Base-by-base conservation (phyloP, 108 stramenopile genomes). In the Craspedostauros australis region DNA sequence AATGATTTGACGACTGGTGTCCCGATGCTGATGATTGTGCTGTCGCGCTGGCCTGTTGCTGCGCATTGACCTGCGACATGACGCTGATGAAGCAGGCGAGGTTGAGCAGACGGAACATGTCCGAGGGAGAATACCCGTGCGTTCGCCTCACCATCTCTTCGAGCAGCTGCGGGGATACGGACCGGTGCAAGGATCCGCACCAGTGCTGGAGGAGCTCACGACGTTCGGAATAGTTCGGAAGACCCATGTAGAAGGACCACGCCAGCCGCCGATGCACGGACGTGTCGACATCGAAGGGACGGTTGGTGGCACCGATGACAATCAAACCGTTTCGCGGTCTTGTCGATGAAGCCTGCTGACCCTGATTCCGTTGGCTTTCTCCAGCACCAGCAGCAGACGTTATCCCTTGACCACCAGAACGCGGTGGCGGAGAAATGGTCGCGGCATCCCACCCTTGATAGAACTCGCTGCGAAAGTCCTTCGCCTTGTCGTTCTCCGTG, bases 401-500 rank as follows among this genome's bases (percentile, higher is more conserved):
- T n/a, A n/a, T n/a, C n/a, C n/a, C n/a, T n/a, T n/a, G n/a, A n/a
- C n/a, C n/a, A 47, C 54, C 25, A 41, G 41, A 21, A 41, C 46
- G n/a, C 39, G 40, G 43, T 21, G 50, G 34, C 21, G 30, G 60
- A 23, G 63, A 45, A 33, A 60, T 34, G 16, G 55, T 48, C 18
- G 82, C 34, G 21, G 80, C 97, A 67, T 97, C 96, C 85, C 94
- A 92, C 64, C 95, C 84, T 34, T 95, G 91, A 26, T 98, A 57
- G 56, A 96, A 95, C 74, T 99, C 99, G 18, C 91, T 95, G 64
- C 97, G 96, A 29, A 99, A 51, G n/a, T 97, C 86, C 2, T 96
- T 59, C 95, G 32, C 95, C 95, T 50, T 95, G 85, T 59, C 95
- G 93, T 14, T 91, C 77, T 15, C 64, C 63, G 5, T 70, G 65